Evolutionary conservation across 83 land plant genomes (phyloP), one percentile per base, ranked within the genome.

Genomic region (Picea mariana): DNA sequence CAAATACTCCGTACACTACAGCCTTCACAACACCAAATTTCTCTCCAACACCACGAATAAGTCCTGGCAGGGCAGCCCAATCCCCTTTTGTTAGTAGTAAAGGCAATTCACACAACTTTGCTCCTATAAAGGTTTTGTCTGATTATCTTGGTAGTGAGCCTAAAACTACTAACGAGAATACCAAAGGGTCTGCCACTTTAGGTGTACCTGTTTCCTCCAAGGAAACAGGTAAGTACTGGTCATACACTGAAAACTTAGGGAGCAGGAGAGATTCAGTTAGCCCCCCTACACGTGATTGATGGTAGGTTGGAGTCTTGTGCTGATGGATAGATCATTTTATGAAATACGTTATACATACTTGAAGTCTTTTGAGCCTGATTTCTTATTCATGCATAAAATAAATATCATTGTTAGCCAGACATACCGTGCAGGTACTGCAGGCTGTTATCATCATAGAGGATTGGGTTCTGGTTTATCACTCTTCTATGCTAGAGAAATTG

Each of bases 1-100:
- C 81, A 87, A 78, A 60, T 83, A 92, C 94, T 44, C 90, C 94
- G 8, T 89, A 85, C 62, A 73, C 84, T 69, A 86, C 94, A 34
- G 88, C 91, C 34, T 86, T 81, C 66, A 42, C 93, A 61, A 85
- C 93, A 12, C 91, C 89, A 63, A 87, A 79, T 76, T 87, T 87
- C 76, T 87, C 91, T 12, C 89, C 91, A 1, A 83, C 82, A 2
- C 81, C 55, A 6, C 72, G 60, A 31, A 65, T 87, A 16, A 89
- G 89, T 75, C 88, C 90, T 67, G 82, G 83, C 49, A 89, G 71
- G 67, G 80, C 62, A 61, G 63, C 79, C 59, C 84, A 81, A 79
- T 83, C 90, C 3, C 84, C 88, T 3, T 47, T 71, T 15, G 65
- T 86, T 31, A 59, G 42, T 72, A 77, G 72, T 9, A 82, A 63